Evolutionary conservation across 116 monocot species (phyloP).

Genomic region (Cymodocea nodosa): DNA sequence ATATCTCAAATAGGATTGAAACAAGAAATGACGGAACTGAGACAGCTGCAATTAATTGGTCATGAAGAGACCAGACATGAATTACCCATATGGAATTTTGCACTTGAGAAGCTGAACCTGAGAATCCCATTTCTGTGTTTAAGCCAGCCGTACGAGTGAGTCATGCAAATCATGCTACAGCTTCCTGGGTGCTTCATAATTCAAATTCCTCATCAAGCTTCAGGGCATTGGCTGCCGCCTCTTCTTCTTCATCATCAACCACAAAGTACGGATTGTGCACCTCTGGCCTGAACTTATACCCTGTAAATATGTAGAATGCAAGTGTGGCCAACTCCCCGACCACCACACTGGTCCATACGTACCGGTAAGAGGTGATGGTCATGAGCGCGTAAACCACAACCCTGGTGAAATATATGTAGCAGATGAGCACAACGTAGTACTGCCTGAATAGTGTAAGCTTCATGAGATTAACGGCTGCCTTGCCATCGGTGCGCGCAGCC

Average conservation of each 20-base stretch:
- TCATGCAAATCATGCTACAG: too few species aligned
- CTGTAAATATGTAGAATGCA: slow-evolving; percentile 52
- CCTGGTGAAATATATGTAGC: slow-evolving; percentile 63
- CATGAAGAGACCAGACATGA: too few species aligned
- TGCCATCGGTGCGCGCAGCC: slow-evolving; percentile 51
- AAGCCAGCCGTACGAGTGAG: not conserved
- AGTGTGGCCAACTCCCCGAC: slow-evolving; percentile 45
- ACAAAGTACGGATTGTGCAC: slow-evolving; percentile 47
- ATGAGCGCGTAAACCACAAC: slow-evolving; percentile 48
- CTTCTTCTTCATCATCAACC: slow-evolving; percentile 52
- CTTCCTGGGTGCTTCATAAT: slow-evolving; percentile 15
- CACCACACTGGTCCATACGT: slow-evolving; percentile 39
- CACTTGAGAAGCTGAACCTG: too few species aligned
- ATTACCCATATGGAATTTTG: too few species aligned
- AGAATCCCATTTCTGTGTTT: too few species aligned
- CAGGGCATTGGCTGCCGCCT: slow-evolving; percentile 29
- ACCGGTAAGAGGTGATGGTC: slow-evolving; percentile 45
- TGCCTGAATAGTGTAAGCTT: slow-evolving; percentile 55
- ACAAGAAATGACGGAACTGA: too few species aligned
- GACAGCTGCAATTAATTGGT: too few species aligned
- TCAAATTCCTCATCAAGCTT: slow-evolving; percentile 35
- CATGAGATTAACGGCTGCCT: slow-evolving; percentile 48
- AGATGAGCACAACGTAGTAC: slow-evolving; percentile 53
- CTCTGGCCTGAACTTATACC: slow-evolving; percentile 50
- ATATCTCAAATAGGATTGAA: too few species aligned